Conservation (phyloP, 345 rosid genomes). For the Citrus maxima region DNA sequence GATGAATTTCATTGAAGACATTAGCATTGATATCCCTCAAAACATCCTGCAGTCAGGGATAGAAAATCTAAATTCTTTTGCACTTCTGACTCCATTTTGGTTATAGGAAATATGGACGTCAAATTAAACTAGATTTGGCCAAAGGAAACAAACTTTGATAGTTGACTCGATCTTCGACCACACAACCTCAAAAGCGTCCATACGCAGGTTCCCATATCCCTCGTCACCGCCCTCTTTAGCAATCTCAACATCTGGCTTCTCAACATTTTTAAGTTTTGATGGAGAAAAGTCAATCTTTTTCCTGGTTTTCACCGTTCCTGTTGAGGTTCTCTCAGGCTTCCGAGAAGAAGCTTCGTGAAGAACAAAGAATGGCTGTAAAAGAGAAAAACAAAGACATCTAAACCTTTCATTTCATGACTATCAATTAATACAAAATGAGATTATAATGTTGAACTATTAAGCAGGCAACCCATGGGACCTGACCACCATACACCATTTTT, state of each 20-base stretch:
- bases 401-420: background rate
- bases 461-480: background rate
- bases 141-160: conserved; percentile 39
- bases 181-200: conserved; percentile 57
- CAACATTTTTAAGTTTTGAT: conserved; percentile 20
- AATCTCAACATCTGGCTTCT: conserved; percentile 22
- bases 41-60: conserved; percentile 55
- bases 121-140: background rate
- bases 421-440: background rate
- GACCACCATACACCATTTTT: background rate
- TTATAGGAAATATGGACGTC: background rate
- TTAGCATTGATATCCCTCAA: conserved; percentile 47
- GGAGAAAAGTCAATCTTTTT: conserved; percentile 53
- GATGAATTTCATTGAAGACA: conserved; percentile 56
- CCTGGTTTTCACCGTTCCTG: conserved; percentile 35
- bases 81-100: background rate
- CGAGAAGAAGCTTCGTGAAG: conserved; percentile 50
- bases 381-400: background rate
- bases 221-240: conserved; percentile 25
- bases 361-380: conserved; percentile 61
- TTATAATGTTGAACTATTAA: background rate
- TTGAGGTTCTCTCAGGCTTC: conserved; percentile 35
- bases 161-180: conserved; percentile 67
- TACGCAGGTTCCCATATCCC: conserved; percentile 26
- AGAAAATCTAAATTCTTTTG: conserved; percentile 1